Conservation (phyloP, 768 basidiomycete genomes). For the Amanita inopinata region DNA sequence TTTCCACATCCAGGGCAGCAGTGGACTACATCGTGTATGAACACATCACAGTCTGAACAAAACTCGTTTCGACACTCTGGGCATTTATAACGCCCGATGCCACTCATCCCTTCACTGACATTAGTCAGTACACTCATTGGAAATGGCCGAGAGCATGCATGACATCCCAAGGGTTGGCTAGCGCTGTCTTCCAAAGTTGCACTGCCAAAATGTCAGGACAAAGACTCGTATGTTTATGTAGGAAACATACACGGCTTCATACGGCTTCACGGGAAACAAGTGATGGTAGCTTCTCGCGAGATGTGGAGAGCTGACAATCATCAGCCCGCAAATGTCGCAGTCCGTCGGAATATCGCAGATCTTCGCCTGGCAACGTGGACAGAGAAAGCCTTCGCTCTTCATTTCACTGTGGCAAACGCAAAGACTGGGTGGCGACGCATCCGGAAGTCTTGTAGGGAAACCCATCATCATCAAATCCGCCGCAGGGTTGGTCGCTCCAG, state of each 20-base stretch:
- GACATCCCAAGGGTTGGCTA: conserved; percentile 40
- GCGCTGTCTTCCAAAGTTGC: conserved; percentile 32
- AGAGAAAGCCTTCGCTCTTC: conserved; percentile 89
- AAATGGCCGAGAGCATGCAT: conserved; percentile 74
- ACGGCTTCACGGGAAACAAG: conserved; percentile 88
- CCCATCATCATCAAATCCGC: conserved; percentile 99
- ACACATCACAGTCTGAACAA: conserved; percentile 93
- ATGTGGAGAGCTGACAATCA: conserved; percentile 98
- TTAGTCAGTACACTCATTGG: conserved; percentile 30
- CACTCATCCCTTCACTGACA: conserved; percentile 62
- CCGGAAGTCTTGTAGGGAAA: conserved; percentile 87
- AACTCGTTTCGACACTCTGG: conserved; percentile 81
- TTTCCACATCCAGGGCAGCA: conserved; percentile 92
- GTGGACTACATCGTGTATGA: conserved; percentile 91
- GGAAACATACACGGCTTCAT: conserved; percentile 69
- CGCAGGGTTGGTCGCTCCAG: conserved; percentile 39
- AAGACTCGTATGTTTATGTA: conserved; percentile 5
- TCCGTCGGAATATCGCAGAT: conserved; percentile 98
- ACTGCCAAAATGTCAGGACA: conserved; percentile 11
- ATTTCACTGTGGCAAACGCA: conserved; percentile 93
- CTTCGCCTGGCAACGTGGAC: conserved; percentile 87
- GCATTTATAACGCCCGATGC: conserved; percentile 83
- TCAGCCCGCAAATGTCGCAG: conserved; percentile 92
- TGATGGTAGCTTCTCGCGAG: conserved; percentile 94
- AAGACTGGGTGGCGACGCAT: conserved; percentile 70